Conservation (phyloP, 2,329 filamentous ascomycete genomes). For the Graphilbum ipis-grandicollis region DNA sequence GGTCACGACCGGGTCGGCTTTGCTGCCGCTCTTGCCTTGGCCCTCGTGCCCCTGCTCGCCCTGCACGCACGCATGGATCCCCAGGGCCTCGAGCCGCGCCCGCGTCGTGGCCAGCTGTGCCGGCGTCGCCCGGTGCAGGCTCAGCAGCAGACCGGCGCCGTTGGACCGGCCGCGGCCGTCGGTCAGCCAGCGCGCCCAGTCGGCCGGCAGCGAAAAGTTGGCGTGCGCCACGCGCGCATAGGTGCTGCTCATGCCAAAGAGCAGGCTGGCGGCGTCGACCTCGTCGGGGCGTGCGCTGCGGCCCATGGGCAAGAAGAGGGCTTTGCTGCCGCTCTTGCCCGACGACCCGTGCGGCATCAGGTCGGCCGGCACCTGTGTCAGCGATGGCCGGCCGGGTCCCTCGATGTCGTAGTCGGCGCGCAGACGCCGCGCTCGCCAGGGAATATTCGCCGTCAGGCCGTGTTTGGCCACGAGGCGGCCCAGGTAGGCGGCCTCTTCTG, state of each 20-base stretch:
- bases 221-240: slow-evolving; percentile 21
- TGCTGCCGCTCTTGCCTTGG: slow-evolving; percentile 1
- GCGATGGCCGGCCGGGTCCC: slow-evolving; percentile 8
- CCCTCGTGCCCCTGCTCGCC: slow-evolving; percentile 8
- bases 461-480: slow-evolving; percentile 12
- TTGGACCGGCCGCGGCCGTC: slow-evolving; percentile 21
- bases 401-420: slow-evolving; percentile 1
- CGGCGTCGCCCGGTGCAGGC: slow-evolving; percentile 20
- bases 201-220: slow-evolving; percentile 20
- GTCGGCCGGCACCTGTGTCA: slow-evolving; percentile 7
- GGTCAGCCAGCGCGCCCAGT: slow-evolving; percentile 29
- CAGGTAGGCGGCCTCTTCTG: slow-evolving; percentile 9
- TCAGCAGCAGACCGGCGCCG: slow-evolving; percentile 24
- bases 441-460: slow-evolving; percentile 11
- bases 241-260: slow-evolving; percentile 27
- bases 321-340: background rate
- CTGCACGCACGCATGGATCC: slow-evolving; percentile 20
- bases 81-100: slow-evolving; percentile 15
- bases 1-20: slow-evolving; percentile 5
- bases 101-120: slow-evolving; percentile 16
- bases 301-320: slow-evolving; percentile 17
- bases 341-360: slow-evolving; percentile 8
- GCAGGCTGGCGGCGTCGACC: slow-evolving; percentile 19
- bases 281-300: slow-evolving; percentile 14
- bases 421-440: slow-evolving; percentile 11